phyloP scores from a whole-genome alignment of 2,329 filamentous ascomycete genomes.

The Cadophora sp. region DNA sequence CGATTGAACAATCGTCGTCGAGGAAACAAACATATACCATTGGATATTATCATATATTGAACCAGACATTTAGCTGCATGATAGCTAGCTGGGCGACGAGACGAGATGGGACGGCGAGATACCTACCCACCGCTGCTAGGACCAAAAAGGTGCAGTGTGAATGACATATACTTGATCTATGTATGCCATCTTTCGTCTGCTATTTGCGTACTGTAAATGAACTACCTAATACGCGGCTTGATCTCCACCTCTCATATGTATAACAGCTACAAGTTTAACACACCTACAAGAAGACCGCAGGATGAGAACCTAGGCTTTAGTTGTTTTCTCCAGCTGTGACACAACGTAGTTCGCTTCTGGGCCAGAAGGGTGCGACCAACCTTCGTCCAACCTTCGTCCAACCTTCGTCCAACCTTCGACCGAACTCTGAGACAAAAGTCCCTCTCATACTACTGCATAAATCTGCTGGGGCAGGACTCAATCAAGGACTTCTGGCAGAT shows the following conservation, averaged over 20 bases:
- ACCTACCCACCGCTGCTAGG: slow-evolving; percentile 1
- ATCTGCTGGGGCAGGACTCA: background rate
- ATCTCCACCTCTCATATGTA: background rate
- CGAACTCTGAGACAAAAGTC: too few species aligned
- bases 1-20: slow-evolving; percentile 5
- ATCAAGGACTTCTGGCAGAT: too few species aligned
- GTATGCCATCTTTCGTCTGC: background rate
- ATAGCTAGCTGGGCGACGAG: background rate
- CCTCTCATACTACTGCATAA: too few species aligned
- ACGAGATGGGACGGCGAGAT: background rate
- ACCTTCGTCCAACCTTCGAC: too few species aligned
- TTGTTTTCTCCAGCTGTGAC: background rate
- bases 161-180: slow-evolving; percentile 12
- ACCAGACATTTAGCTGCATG: background rate
- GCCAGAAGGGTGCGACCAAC: too few species aligned
- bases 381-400: too few species aligned
- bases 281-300: too few species aligned
- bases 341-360: background rate
- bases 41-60: slow-evolving; percentile 10
- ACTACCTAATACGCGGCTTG: background rate
- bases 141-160: slow-evolving; percentile 15
- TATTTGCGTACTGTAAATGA: background rate
- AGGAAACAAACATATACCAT: slow-evolving; percentile 18
- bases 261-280: too few species aligned
- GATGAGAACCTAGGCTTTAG: too few species aligned